Percentiles rank a stretch among this genome's conserved stretches.
phyloP scores from a whole-genome alignment of 192 early-diverging fungal species.

The Globomyces pollinis-pini region DNA sequence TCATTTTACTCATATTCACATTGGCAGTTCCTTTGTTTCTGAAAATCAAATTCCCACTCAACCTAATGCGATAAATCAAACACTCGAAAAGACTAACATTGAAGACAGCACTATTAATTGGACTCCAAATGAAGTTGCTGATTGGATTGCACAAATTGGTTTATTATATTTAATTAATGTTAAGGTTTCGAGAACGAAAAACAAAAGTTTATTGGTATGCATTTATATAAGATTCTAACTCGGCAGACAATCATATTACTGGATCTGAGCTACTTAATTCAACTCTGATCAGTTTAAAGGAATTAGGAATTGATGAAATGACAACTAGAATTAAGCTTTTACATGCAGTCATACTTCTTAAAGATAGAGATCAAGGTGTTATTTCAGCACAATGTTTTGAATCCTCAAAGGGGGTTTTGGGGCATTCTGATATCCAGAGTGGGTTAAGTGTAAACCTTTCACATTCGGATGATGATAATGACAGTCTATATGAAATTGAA shows the following conservation, averaged over 20 bases:
- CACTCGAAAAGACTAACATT: background rate
- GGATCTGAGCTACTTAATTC: background rate
- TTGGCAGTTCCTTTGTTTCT: background rate
- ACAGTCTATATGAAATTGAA: no score
- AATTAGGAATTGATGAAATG: background rate
- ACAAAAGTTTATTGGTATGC: background rate
- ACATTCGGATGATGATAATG: no score
- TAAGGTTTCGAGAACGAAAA: background rate
- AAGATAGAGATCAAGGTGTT: no score
- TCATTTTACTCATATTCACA: slow-evolving; percentile 39
- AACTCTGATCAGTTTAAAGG: background rate
- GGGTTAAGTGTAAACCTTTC: no score
- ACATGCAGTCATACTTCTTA: background rate
- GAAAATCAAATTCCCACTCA: no score
- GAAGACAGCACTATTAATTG: background rate
- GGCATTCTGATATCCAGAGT: no score
- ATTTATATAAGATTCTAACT: no score
- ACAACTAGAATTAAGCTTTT: background rate
- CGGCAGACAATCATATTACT: background rate
- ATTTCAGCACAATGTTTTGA: no score
- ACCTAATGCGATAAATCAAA: background rate
- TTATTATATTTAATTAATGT: no score
- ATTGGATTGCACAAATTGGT: background rate
- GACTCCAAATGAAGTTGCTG: background rate
- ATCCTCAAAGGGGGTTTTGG: no score